phyloP scores from a whole-genome alignment of 192 early-diverging fungal genomes.

The Chytriomyces hyalinus region DNA sequence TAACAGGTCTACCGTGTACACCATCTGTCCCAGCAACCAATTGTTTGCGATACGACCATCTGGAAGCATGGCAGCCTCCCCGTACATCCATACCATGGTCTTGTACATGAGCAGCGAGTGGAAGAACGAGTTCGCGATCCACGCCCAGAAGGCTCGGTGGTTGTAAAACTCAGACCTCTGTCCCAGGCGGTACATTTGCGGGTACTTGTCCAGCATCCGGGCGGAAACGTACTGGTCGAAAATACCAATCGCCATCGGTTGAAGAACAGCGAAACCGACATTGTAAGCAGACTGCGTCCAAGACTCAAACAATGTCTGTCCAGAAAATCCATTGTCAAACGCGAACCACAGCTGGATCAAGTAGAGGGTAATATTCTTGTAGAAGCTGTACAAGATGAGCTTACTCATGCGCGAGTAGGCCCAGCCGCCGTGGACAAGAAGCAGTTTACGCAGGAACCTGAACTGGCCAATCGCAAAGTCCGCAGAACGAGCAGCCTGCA shows the following conservation, averaged over 20 bases:
- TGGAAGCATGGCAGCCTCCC: slow-evolving; percentile 68
- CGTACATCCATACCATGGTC: slow-evolving; percentile 67
- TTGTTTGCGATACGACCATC: slow-evolving; percentile 80
- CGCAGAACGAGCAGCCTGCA: slow-evolving; percentile 94
- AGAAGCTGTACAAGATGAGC: slow-evolving; percentile 96
- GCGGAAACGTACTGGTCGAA: slow-evolving; percentile 96
- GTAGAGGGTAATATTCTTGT: slow-evolving; percentile 99
- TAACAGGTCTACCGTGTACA: slow-evolving; percentile 87
- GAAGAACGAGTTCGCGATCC: slow-evolving; percentile 89
- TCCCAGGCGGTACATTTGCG: slow-evolving; percentile 86
- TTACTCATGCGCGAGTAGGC: slow-evolving; percentile 94
- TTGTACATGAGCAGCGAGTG: slow-evolving; percentile 89
- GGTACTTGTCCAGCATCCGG: slow-evolving; percentile 93
- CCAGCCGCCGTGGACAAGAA: slow-evolving; percentile 97
- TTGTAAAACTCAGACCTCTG: slow-evolving; percentile 73
- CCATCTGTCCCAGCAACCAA: slow-evolving; percentile 88
- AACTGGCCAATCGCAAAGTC: slow-evolving; percentile 99
- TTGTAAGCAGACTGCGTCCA: slow-evolving; percentile 97
- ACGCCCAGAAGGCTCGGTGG: slow-evolving; percentile 87
- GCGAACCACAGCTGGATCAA: slow-evolving; percentile 98
- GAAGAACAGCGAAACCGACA: slow-evolving; percentile 92
- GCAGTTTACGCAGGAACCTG: slow-evolving; percentile 88
- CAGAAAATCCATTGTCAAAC: slow-evolving; percentile 93
- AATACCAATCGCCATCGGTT: slow-evolving; percentile 94
- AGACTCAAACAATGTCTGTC: slow-evolving; percentile 94